These are phyloP conservation scores for Tetragonia tetragonoides DNA, from an alignment of 148 eudicot genomes.

Conservation along the genomic window DNA sequence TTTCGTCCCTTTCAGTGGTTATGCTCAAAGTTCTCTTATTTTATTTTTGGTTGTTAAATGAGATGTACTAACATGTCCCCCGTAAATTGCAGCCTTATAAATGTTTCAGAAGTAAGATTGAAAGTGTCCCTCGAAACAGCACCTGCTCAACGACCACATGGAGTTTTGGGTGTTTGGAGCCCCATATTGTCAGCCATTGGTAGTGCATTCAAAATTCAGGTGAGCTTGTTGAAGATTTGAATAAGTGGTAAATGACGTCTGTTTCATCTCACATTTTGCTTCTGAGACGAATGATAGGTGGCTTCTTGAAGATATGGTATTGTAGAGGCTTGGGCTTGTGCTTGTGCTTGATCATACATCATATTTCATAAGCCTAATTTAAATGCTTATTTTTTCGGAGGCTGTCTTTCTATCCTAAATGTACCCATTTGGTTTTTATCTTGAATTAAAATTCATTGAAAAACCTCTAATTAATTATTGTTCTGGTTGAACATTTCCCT, in stretches of 20 bases:
- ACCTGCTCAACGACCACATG: slow-evolving; percentile 96
- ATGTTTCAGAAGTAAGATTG: slow-evolving; percentile 87
- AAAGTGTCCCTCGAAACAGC: slow-evolving; percentile 90
- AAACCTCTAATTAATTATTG: no score
- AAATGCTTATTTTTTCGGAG: no score
- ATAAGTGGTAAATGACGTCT: neutral
- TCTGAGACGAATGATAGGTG: neutral
- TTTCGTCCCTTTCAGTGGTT: neutral
- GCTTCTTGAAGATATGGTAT: neutral
- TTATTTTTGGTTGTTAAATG: neutral
- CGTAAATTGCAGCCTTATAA: slow-evolving; percentile 64
- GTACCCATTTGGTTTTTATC: no score
- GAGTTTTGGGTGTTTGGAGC: slow-evolving; percentile 97
- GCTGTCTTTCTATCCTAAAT: no score
- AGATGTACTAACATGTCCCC: slow-evolving; percentile 1
- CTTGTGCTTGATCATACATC: neutral
- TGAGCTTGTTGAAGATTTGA: slow-evolving; percentile 25
- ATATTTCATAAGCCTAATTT: neutral
- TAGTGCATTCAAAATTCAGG: slow-evolving; percentile 96
- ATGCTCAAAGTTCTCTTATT: neutral
- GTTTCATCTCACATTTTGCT: neutral
- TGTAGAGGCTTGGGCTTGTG: no score
- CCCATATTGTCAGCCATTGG: slow-evolving; percentile 95
- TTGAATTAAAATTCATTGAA: no score
- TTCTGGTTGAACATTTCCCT: no score